Conservation (phyloP, 305 asterid genomes). For the Fraxinus paxiana region DNA sequence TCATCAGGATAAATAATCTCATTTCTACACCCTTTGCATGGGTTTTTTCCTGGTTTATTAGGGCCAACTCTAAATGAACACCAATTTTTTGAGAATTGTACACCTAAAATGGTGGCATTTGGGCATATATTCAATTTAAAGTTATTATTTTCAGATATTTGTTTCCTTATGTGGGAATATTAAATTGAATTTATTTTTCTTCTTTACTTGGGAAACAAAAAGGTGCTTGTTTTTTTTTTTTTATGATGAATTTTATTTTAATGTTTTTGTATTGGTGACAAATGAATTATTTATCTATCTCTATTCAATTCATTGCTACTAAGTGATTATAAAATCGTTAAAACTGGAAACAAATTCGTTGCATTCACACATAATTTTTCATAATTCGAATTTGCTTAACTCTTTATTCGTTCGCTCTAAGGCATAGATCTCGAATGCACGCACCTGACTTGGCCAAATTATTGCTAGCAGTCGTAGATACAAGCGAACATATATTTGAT, state of each 20-base stretch:
- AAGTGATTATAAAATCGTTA: neutral
- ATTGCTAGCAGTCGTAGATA: neutral
- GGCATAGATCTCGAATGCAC: neutral
- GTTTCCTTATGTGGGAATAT: neutral
- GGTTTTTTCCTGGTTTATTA: neutral
- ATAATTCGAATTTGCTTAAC: neutral
- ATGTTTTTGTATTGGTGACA: neutral
- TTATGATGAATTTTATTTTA: neutral
- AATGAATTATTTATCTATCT: neutral
- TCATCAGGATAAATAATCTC: neutral
- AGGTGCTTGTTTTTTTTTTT: neutral
- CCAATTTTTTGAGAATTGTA: neutral
- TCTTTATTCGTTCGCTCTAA: neutral
- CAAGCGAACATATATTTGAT: neutral
- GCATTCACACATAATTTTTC: neutral
- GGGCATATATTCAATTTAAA: neutral
- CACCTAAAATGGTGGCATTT: constrained; percentile 1
- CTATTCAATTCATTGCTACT: neutral
- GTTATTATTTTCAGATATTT: neutral
- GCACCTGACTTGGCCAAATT: neutral
- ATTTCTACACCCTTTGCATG: neutral
- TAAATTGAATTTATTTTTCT: neutral
- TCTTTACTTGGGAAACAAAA: neutral
- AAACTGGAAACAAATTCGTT: neutral
- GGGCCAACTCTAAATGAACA: neutral